Conservation (phyloP, 2,329 filamentous ascomycete species). For the Zasmidium cellare region DNA sequence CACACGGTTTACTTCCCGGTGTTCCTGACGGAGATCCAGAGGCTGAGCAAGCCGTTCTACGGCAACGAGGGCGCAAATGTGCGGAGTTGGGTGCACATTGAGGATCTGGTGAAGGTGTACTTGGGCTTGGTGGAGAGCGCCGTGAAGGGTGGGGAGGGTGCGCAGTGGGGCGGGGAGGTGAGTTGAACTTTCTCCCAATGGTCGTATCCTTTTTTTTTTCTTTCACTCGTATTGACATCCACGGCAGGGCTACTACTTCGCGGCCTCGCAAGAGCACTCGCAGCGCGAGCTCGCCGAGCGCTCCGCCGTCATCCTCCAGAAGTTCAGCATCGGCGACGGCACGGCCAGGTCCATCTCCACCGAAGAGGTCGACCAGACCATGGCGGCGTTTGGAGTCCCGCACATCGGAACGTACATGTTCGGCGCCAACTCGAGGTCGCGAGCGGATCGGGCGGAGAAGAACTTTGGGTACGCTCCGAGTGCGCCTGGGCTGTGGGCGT, state of each 20-base stretch:
- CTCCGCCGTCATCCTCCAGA: conserved; percentile 30
- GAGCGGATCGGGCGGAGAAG: conserved; percentile 54
- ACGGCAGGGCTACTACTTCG: conserved; percentile 50
- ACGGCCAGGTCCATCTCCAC: conserved; percentile 29
- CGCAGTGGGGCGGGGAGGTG: conserved; percentile 29
- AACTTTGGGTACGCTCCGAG: conserved; percentile 59
- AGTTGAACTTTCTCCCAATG: neutral
- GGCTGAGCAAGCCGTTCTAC: conserved; percentile 38
- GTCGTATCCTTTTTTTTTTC: neutral
- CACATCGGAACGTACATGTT: conserved; percentile 37
- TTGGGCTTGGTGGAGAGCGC: conserved; percentile 56
- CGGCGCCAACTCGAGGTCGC: conserved; percentile 59
- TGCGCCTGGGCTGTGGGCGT: conserved; percentile 51
- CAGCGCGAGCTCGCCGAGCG: conserved; percentile 32
- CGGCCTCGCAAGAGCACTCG: conserved; percentile 37
- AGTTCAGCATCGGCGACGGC: conserved; percentile 23
- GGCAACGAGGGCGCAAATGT: conserved; percentile 55
- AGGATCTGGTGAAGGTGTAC: conserved; percentile 58
- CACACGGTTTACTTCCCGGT: conserved; percentile 45
- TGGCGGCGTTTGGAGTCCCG: conserved; percentile 20
- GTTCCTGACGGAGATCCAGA: conserved; percentile 39
- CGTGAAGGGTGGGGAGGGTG: conserved; percentile 36
- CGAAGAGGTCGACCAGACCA: conserved; percentile 31
- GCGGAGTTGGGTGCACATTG: conserved; percentile 54
- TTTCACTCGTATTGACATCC: neutral